phyloP scores from a whole-genome alignment of 768 basidiomycete species.

The Clitopilus hobsonii region DNA sequence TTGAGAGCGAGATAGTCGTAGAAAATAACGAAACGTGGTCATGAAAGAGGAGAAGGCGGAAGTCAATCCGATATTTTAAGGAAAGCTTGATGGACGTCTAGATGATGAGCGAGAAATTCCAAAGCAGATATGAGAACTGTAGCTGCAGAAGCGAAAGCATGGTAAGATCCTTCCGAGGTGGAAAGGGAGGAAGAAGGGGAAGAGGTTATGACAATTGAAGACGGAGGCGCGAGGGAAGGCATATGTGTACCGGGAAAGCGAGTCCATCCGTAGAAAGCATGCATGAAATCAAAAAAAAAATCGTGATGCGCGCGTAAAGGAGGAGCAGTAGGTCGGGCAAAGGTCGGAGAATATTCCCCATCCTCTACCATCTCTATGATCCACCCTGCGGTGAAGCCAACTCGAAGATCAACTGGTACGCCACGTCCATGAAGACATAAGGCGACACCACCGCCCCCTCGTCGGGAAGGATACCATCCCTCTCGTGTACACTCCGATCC shows the following conservation, averaged over 20 bases:
- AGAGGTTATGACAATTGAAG: not conserved
- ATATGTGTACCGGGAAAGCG: too few relatives aligned
- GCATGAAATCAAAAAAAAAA: not conserved
- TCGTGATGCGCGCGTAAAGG: not conserved
- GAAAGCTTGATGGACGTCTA: not conserved
- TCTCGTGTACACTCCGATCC: constrained; percentile 50
- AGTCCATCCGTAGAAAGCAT: too few relatives aligned
- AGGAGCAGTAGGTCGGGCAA: not conserved
- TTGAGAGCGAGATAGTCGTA: too few relatives aligned
- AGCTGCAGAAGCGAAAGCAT: not conserved
- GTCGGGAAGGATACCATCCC: constrained; percentile 33
- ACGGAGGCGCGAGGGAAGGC: too few relatives aligned
- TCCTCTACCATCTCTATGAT: not conserved
- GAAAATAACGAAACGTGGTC: not conserved
- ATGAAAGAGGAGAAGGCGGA: not conserved
- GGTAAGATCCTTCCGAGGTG: too few relatives aligned
- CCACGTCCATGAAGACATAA: constrained; percentile 95
- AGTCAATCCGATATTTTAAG: not conserved
- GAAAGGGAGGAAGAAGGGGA: not conserved
- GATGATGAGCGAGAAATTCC: not conserved
- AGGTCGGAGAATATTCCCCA: not conserved
- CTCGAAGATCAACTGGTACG: constrained; percentile 90
- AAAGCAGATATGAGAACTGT: not conserved
- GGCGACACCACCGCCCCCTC: constrained; percentile 77
- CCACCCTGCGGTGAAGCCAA: constrained; percentile 62